These are phyloP conservation scores for Nigrograna mackinnonii DNA, from an alignment of 2,329 filamentous ascomycete species.

Conservation along the genomic window DNA sequence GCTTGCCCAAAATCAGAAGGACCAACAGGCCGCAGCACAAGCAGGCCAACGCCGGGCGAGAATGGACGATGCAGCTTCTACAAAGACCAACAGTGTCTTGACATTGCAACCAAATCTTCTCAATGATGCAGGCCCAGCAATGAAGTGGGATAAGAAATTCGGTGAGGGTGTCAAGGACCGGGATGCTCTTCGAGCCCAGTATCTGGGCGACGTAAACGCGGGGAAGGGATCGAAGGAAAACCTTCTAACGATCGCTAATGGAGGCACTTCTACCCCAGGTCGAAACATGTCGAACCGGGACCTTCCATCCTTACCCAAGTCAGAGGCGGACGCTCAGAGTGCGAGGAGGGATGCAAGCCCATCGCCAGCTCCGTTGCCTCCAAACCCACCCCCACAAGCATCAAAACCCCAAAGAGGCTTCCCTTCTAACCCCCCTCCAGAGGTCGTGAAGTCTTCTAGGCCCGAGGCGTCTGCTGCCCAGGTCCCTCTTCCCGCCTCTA, in stretches of 20 bases:
- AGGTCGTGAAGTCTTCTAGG: conserved; percentile 10
- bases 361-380: conserved; percentile 30
- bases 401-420: background rate
- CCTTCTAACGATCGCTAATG: conserved; percentile 37
- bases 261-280: conserved; percentile 28
- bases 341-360: conserved; percentile 24
- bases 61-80: conserved; percentile 56
- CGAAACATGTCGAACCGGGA: conserved; percentile 38
- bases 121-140: conserved; percentile 84
- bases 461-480: conserved; percentile 35
- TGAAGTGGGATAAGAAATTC: conserved; percentile 97
- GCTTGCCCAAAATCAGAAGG: conserved; percentile 71
- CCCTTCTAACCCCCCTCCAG: conserved; percentile 18
- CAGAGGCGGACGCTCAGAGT: conserved; percentile 23
- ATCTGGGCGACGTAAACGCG: conserved; percentile 73
- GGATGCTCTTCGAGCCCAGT: conserved; percentile 81
- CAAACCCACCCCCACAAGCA: conserved; percentile 12
- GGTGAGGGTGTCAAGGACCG: conserved; percentile 92
- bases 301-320: conserved; percentile 45
- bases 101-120: conserved; percentile 84
- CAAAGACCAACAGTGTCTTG: conserved; percentile 86
- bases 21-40: conserved; percentile 56
- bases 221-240: conserved; percentile 67
- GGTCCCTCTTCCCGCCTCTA: conserved; percentile 31
- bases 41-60: conserved; percentile 59